phyloP scores from a whole-genome alignment of 192 early-diverging fungal genomes.

The Entrophospora sp. region DNA sequence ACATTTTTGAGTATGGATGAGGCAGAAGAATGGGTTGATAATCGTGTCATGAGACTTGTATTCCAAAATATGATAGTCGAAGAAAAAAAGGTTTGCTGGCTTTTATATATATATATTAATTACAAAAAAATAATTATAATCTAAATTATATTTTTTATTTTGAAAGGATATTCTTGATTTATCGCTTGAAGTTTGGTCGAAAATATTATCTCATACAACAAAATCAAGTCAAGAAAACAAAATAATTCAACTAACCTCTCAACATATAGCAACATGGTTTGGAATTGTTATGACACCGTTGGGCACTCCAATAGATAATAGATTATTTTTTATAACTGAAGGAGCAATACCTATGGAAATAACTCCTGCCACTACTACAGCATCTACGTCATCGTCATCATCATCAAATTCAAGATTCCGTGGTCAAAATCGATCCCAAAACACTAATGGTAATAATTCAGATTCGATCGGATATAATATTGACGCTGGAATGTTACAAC shows the following conservation, averaged over 20 bases:
- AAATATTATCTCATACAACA: slow-evolving; percentile 19
- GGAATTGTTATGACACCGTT: slow-evolving; percentile 73
- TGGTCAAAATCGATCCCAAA: slow-evolving; percentile 7
- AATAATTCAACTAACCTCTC: slow-evolving; percentile 22
- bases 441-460: background rate
- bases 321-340: slow-evolving; percentile 31
- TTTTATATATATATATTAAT: too few relatives aligned
- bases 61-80: slow-evolving; percentile 94
- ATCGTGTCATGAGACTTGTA: slow-evolving; percentile 62
- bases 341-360: slow-evolving; percentile 15
- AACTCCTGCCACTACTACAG: slow-evolving; percentile 1
- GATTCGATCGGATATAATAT: slow-evolving; percentile 49
- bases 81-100: slow-evolving; percentile 38
- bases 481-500: slow-evolving; percentile 83
- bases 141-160: too few relatives aligned
- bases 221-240: background rate
- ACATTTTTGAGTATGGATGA: slow-evolving; percentile 58
- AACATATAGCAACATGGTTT: slow-evolving; percentile 51
- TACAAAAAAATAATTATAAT: background rate
- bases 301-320: slow-evolving; percentile 64
- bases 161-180: slow-evolving; percentile 44
- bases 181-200: slow-evolving; percentile 59
- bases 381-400: background rate
- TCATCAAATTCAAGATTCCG: background rate
- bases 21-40: slow-evolving; percentile 56